Evolutionary conservation across 1,139 yeast species (phyloP).

Genomic region (Pneumocystis sp.): DNA sequence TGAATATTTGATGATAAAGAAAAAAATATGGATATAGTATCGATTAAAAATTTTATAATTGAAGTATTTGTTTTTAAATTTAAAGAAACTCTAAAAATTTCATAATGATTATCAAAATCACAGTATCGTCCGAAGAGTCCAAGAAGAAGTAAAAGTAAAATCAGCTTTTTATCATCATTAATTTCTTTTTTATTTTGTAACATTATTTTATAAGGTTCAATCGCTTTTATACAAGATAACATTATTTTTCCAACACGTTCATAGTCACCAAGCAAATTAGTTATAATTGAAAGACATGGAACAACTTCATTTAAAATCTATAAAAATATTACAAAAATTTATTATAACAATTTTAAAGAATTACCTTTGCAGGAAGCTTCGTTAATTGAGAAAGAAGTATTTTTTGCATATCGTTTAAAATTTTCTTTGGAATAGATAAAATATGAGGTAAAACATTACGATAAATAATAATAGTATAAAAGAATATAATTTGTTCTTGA

Average conservation of each 20-base stretch:
- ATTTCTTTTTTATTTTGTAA: constrained; percentile 10
- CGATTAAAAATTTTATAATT: constrained; percentile 40
- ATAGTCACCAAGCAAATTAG: constrained; percentile 34
- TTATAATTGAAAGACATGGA: constrained; percentile 47
- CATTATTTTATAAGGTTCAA: not conserved
- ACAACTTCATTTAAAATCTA: constrained; percentile 51
- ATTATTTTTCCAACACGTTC: constrained; percentile 44
- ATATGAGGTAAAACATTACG: constrained; percentile 34
- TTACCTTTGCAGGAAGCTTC: constrained; percentile 34
- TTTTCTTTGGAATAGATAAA: constrained; percentile 35
- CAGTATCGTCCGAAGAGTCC: constrained; percentile 62
- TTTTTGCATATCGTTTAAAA: constrained; percentile 36
- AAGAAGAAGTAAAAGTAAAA: constrained; percentile 44
- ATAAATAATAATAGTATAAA: constrained; percentile 40
- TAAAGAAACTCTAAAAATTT: constrained; percentile 30
- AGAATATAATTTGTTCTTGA: constrained; percentile 29
- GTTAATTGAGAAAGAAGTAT: constrained; percentile 42
- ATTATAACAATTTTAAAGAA: not conserved
- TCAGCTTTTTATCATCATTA: constrained; percentile 35
- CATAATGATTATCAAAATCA: constrained; percentile 33
- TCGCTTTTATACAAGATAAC: constrained; percentile 31
- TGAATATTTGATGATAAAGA: constrained; percentile 21
- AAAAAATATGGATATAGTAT: constrained; percentile 42
- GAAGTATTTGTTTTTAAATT: constrained; percentile 36
- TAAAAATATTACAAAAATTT: not conserved